Base-by-base conservation (phyloP, 2,329 filamentous ascomycete species). In the Nemania sp. region DNA sequence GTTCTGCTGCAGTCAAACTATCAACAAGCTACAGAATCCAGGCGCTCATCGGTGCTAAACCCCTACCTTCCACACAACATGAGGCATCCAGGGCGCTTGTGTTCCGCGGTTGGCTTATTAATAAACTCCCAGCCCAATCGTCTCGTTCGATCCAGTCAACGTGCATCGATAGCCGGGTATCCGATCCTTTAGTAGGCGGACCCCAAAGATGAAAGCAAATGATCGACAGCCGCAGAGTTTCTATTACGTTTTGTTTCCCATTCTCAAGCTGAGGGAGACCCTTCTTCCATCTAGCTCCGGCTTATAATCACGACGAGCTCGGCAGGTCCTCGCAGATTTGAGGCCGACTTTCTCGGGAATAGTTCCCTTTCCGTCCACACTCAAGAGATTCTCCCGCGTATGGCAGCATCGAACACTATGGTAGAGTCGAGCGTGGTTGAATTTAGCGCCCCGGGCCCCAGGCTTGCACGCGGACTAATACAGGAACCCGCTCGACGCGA, bases 171-270 rank as follows among this genome's bases (percentile, higher is more conserved):
- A 53, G 56, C 49, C 54, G 54, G 50, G 42, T 47, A 49, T 43
- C 54, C 54, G 50, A 54, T 43, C 40, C 46, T 51, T 49, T 45
- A 57, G 51, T 51, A 55, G 52, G 49, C 12, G 31, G 52, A 52
- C 52, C 52, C 52, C 48, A 48, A 54, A 31, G 19, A 54, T 30
- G 40, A 23, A 37, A 52, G 54, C 31, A 52, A 54, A 17, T 48
- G 53, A 56, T 51, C 46, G 53, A 56, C 42, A 57, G 33, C 39
- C 39, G 40, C 46, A 26, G 34, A 49, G 43, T 57, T 59, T 56
- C n/a, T 43, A 56, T 59, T 54, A 59, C 53, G 53, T 59, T 51
- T 57, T 44, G 24, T 42, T 54, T 37, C 15, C 17, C 15, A 14
- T 11, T 30, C 7, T 30, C 3, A 17, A 22, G 9, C 36, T 23